Evolutionary conservation across 331 rosid genomes (phyloP).

Genomic region (Pyrus hybrid): DNA sequence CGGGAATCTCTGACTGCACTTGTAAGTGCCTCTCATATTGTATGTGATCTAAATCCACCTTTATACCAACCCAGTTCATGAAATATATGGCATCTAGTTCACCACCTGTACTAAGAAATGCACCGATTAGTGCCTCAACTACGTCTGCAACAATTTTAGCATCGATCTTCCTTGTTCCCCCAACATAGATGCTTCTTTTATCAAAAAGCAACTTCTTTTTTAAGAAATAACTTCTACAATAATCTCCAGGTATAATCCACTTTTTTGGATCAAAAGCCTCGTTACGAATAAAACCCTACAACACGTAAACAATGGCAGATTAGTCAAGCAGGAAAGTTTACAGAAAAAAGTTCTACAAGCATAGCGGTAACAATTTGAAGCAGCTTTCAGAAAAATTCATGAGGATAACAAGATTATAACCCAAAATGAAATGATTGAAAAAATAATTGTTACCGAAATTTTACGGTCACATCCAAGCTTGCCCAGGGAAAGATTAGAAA

Average conservation of each 20-base stretch:
- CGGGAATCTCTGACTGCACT: slow-evolving; percentile 26
- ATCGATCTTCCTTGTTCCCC: slow-evolving; percentile 38
- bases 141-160: slow-evolving; percentile 64
- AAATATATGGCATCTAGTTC: slow-evolving; percentile 54
- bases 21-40: slow-evolving; percentile 36
- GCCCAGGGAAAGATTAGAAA: too few relatives aligned
- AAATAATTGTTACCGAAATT: too few relatives aligned
- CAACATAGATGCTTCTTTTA: slow-evolving; percentile 19
- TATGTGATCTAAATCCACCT: slow-evolving; percentile 30
- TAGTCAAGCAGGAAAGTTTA: too few relatives aligned
- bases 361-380: too few relatives aligned
- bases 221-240: slow-evolving; percentile 10
- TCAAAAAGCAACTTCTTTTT: slow-evolving; percentile 19
- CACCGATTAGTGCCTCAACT: slow-evolving; percentile 92
- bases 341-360: too few relatives aligned
- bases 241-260: slow-evolving; percentile 64
- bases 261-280: slow-evolving; percentile 52
- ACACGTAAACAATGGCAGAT: too few relatives aligned
- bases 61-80: slow-evolving; percentile 65
- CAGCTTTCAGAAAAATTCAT: too few relatives aligned
- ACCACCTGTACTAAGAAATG: slow-evolving; percentile 60
- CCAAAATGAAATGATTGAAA: too few relatives aligned
- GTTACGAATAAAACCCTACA: slow-evolving; percentile 56
- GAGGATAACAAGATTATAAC: too few relatives aligned
- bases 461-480: too few relatives aligned